phyloP scores from a whole-genome alignment of 352 stramenopile genomes.

The Phytophthora nicotianae region DNA sequence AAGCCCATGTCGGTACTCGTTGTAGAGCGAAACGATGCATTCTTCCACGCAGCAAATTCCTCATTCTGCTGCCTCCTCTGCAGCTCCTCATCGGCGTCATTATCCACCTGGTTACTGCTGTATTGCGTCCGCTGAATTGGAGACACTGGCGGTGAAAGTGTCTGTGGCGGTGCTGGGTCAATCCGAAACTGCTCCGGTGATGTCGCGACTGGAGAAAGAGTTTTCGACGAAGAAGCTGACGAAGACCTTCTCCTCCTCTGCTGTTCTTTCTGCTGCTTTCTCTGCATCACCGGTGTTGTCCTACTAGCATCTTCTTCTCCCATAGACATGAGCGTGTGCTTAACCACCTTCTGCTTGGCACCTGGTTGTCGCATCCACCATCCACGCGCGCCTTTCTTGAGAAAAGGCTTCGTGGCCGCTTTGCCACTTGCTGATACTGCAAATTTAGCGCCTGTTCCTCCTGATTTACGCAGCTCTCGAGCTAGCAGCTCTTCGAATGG shows the following conservation, averaged over 20 bases:
- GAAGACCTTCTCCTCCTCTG: not conserved
- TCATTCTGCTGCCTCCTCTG: constrained; percentile 11
- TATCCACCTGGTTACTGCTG: constrained; percentile 11
- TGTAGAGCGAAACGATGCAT: constrained; percentile 28
- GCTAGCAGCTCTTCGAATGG: constrained; percentile 76
- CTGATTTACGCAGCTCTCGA: constrained; percentile 59
- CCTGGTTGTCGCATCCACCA: constrained; percentile 83
- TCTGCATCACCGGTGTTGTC: constrained; percentile 1
- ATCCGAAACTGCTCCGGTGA: constrained; percentile 12
- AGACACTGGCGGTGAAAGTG: constrained; percentile 26
- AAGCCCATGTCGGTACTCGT: constrained; percentile 68
- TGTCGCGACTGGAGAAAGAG: constrained; percentile 21
- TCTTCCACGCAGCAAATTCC: constrained; percentile 29
- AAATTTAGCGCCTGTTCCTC: constrained; percentile 8
- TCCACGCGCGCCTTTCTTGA: constrained; percentile 76
- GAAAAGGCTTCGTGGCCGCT: constrained; percentile 56
- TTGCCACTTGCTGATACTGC: not conserved
- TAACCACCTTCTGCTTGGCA: constrained; percentile 57
- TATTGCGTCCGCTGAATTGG: constrained; percentile 14
- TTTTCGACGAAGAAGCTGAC: constrained; percentile 18
- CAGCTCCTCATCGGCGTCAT: not conserved
- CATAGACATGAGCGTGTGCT: constrained; percentile 65
- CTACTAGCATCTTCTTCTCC: constrained; percentile 29
- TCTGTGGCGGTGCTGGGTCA: constrained; percentile 9
- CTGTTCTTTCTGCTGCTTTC: not conserved